Conservation (phyloP, 441 rosid species). For the Populus tomentosa region DNA sequence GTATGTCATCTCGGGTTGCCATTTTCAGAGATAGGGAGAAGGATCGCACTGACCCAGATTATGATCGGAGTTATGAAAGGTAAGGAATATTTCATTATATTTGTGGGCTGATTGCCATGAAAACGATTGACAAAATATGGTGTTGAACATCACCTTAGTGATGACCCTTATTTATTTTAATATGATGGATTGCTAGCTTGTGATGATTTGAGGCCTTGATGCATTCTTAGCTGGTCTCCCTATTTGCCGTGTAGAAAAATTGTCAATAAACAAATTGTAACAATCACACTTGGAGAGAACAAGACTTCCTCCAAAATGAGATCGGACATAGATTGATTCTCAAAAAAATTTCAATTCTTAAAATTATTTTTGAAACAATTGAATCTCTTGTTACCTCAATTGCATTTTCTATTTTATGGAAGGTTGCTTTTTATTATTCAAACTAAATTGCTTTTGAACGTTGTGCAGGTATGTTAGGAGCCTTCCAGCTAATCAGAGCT, state of each 20-base stretch:
- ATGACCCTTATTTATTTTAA: background rate
- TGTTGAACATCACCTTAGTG: background rate
- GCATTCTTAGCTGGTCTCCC: background rate
- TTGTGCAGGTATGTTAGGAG: slow-evolving; percentile 68
- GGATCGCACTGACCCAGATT: slow-evolving; percentile 93
- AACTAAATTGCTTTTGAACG: slow-evolving; percentile 10
- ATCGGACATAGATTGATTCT: background rate
- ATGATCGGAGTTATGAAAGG: slow-evolving; percentile 88
- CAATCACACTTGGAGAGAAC: background rate
- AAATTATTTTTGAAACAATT: background rate
- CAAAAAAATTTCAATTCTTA: too few relatives aligned
- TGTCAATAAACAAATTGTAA: background rate
- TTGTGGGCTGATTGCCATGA: background rate
- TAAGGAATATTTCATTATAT: slow-evolving; percentile 17
- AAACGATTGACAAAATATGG: background rate
- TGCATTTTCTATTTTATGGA: background rate
- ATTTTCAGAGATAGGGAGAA: slow-evolving; percentile 87
- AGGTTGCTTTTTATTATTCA: background rate
- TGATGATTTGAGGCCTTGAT: background rate
- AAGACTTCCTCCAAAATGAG: background rate
- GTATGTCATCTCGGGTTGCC: slow-evolving; percentile 64
- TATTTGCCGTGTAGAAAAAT: background rate
- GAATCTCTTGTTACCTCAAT: background rate
- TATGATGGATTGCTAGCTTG: background rate
- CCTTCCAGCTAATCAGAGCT: slow-evolving; percentile 63